Conservation (phyloP, 176 grass and related monocot genomes). For the Triticum dicoccoides region DNA sequence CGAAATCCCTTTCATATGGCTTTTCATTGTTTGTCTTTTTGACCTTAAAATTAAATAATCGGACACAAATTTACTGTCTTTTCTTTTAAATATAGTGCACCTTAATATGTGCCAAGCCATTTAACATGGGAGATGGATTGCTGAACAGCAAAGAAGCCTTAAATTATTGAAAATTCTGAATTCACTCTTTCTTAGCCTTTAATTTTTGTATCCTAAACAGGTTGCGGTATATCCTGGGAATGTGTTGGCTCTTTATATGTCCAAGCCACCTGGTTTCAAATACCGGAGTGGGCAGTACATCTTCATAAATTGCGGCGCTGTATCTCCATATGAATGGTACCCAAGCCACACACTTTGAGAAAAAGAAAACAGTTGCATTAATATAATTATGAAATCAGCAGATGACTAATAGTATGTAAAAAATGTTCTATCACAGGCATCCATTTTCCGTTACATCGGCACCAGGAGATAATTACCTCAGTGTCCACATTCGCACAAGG, state of each 20-base stretch:
- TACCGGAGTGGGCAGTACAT: constrained; percentile 90
- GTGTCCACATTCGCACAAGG: constrained; percentile 91
- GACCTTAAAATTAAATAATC: constrained; percentile 4
- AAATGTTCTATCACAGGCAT: constrained; percentile 48
- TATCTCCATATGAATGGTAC: constrained; percentile 95
- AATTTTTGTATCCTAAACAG: constrained; percentile 32
- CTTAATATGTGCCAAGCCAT: background rate
- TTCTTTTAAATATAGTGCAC: background rate
- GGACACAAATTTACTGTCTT: background rate
- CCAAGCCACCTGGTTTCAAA: constrained; percentile 86
- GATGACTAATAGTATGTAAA: constrained; percentile 24
- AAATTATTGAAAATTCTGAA: background rate
- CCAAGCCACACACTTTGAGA: background rate
- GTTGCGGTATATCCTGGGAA: constrained; percentile 87
- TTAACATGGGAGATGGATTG: background rate
- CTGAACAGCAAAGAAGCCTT: background rate
- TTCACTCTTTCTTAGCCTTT: background rate
- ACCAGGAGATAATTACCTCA: constrained; percentile 84
- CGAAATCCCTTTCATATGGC: background rate
- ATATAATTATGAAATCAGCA: background rate
- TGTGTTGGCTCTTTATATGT: constrained; percentile 85
- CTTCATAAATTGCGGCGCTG: constrained; percentile 71
- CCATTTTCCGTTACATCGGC: constrained; percentile 98
- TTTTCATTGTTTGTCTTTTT: constrained; percentile 13
- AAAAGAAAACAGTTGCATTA: background rate